A percentile compares a stretch with the other conserved stretches of the same genome.
phyloP scores from a whole-genome alignment of 2,329 filamentous ascomycete genomes.

The Grosmannia penicillata region DNA sequence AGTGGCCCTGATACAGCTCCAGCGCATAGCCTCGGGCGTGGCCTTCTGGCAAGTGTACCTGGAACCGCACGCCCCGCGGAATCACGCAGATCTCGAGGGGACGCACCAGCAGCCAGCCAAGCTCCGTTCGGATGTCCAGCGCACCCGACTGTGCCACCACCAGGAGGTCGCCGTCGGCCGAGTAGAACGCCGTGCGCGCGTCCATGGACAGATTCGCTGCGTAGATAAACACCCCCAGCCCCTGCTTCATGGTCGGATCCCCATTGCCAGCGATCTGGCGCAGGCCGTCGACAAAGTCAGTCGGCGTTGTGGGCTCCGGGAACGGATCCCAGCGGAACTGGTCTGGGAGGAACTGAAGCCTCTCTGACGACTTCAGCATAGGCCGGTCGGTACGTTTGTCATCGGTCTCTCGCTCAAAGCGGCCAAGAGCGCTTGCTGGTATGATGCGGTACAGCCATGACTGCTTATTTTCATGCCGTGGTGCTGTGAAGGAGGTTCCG shows the following conservation, averaged over 20 bases:
- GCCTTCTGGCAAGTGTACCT: slow-evolving; percentile 43
- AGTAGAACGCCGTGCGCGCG: slow-evolving; percentile 64
- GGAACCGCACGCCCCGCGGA: slow-evolving; percentile 59
- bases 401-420: slow-evolving; percentile 24
- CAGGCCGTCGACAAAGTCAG: slow-evolving; percentile 40
- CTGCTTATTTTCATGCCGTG: slow-evolving; percentile 53
- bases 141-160: slow-evolving; percentile 62
- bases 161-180: slow-evolving; percentile 64
- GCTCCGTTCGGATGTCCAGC: slow-evolving; percentile 63
- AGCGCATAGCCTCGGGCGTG: slow-evolving; percentile 53
- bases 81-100: slow-evolving; percentile 68
- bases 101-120: slow-evolving; percentile 59
- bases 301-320: slow-evolving; percentile 36
- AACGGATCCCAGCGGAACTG: slow-evolving; percentile 70
- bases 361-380: slow-evolving; percentile 12
- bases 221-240: slow-evolving; percentile 69
- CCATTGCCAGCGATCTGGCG: slow-evolving; percentile 66
- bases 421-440: slow-evolving; percentile 46
- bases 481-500: slow-evolving; percentile 57
- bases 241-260: slow-evolving; percentile 63
- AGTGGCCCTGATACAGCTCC: slow-evolving; percentile 61
- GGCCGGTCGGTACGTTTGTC: slow-evolving; percentile 3
- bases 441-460: slow-evolving; percentile 59
- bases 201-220: slow-evolving; percentile 67
- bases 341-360: slow-evolving; percentile 63